Base-by-base conservation (phyloP, 1,284 basidiomycete genomes). In the Retiboletus flavoniger region DNA sequence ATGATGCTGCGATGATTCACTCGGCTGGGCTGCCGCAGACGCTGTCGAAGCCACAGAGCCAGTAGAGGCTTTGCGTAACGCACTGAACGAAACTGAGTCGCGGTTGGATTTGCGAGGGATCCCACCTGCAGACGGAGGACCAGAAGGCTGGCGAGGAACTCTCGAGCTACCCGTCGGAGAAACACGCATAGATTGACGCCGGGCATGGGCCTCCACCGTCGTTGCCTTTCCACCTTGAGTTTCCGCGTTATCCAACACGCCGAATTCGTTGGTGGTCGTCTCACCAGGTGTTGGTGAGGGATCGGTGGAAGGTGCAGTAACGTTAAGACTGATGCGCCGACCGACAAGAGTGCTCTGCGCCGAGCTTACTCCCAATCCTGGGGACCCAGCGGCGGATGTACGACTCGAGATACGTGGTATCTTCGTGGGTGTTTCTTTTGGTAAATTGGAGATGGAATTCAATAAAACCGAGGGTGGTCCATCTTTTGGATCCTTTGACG, bases 351-450 rank as follows among this genome's bases (percentile, higher is more conserved):
- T 72, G 35, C 69, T 67, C 47, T 67, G 66, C 7, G 80, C 75
- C 35, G 75, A 72, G 62, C 85, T 87, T 53, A 84, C 67, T 21
- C 84, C 80, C 55, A 85, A 67, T 24, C 83, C 80, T 4, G 87
- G 87, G 10, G 88, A 87, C 44, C 82, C 78, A 46, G 77, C 79
- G 3, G 85, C 81, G 4, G 89, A 90, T 5, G 85, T 84, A 45
- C 88, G 80, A 66, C 85, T 91, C 19, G 91, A 87, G 55, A 96
- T 94, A 39, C 94, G 88, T 47, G 95, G 95, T 62, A 97, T 98
- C 76, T 95, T 95, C 21, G 95, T 98, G 0, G 95, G 93, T 0
- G 89, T 90, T 68, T 91, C 89, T 70, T 91, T 91, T 5, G 80
- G 69, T 52, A 84, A 68, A n/a, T 75, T 73, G 24, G 78, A 74